Conservation (phyloP, 148 eudicot genomes). For the Nyssa sinensis region DNA sequence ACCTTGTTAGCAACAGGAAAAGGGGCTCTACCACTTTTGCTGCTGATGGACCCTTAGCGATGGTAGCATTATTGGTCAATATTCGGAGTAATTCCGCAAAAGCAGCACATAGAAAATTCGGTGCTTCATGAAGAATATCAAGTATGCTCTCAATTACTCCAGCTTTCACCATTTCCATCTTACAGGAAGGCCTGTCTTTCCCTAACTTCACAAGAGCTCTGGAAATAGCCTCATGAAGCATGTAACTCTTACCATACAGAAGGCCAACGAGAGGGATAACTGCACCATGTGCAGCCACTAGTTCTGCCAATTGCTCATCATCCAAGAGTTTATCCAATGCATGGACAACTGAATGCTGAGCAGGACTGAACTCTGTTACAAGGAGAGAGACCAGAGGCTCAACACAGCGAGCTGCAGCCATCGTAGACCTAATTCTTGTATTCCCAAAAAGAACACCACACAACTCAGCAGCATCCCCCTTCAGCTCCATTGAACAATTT, state of each 20-base stretch:
- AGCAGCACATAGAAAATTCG: conserved; percentile 88
- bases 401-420: conserved; percentile 89
- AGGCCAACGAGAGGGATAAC: conserved; percentile 92
- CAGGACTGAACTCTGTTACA: conserved; percentile 71
- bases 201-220: conserved; percentile 97
- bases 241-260: conserved; percentile 67
- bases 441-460: conserved; percentile 87
- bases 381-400: conserved; percentile 93
- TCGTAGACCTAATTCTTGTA: conserved; percentile 83
- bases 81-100: conserved; percentile 89
- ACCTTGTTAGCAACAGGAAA: conserved; percentile 63
- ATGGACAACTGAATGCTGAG: conserved; percentile 83
- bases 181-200: conserved; percentile 93
- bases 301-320: conserved; percentile 86
- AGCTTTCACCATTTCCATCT: conserved; percentile 97
- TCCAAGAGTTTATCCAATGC: conserved; percentile 91
- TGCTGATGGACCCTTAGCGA: conserved; percentile 91
- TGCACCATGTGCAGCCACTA: conserved; percentile 90
- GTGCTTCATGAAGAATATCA: conserved; percentile 88
- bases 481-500: conserved; percentile 78
- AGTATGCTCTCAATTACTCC: conserved; percentile 86
- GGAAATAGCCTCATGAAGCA: conserved; percentile 91
- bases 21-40: conserved; percentile 92
- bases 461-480: conserved; percentile 91
- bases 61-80: conserved; percentile 87